Conservation (phyloP, 805 yeast genomes). For the Barnettozyma populi region DNA sequence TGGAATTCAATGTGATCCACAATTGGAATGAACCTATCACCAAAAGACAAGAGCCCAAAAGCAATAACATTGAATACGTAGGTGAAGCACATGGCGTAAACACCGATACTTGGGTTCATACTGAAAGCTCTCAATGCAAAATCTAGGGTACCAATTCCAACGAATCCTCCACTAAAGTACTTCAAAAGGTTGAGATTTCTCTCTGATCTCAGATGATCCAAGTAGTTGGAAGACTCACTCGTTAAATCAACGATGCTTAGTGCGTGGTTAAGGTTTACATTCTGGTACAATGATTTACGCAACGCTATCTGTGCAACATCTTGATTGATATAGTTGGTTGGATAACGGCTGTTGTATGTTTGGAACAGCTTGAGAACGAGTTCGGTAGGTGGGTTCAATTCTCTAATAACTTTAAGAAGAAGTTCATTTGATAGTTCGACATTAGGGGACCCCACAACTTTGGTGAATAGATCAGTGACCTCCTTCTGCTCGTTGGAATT, state of each 20-base stretch:
- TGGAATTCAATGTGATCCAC: conserved; percentile 58
- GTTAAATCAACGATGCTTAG: conserved; percentile 55
- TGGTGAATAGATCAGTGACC: not conserved
- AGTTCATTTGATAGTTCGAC: conserved; percentile 6
- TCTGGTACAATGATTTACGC: conserved; percentile 49
- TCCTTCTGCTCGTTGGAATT: not conserved
- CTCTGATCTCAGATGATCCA: conserved; percentile 29
- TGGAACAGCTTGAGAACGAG: conserved; percentile 3
- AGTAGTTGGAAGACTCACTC: conserved; percentile 50
- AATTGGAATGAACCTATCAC: conserved; percentile 45
- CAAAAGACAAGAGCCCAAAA: conserved; percentile 42
- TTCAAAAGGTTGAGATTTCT: conserved; percentile 30
- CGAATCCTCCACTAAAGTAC: conserved; percentile 27
- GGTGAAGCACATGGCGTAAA: conserved; percentile 42
- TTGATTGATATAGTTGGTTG: conserved; percentile 27
- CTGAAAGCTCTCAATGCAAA: conserved; percentile 31
- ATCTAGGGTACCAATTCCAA: conserved; percentile 42
- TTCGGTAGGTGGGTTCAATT: conserved; percentile 3
- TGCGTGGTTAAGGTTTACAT: conserved; percentile 53
- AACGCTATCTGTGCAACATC: conserved; percentile 56
- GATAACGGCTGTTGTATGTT: conserved; percentile 6
- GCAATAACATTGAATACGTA: conserved; percentile 44
- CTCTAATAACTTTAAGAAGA: conserved; percentile 1
- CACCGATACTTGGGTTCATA: conserved; percentile 24
- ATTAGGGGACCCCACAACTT: conserved; percentile 4